phyloP scores from a whole-genome alignment of 139 green algal species.

The Chlamydomonas eustigma region DNA sequence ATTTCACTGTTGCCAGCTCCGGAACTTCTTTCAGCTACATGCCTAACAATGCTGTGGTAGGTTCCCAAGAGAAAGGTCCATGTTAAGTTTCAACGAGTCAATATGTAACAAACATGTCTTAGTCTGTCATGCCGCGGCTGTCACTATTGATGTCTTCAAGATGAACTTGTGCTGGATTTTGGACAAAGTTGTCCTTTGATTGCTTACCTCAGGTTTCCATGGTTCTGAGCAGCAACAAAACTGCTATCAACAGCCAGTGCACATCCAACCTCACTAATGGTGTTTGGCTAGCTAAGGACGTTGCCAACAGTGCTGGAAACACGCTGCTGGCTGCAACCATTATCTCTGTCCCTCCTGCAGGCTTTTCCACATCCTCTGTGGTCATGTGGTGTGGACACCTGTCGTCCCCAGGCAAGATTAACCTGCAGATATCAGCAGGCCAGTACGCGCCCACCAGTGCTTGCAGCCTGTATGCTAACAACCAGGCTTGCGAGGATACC shows the following conservation, averaged over 20 bases:
- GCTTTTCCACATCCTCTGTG: not conserved
- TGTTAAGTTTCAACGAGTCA: too few relatives aligned
- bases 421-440: not conserved
- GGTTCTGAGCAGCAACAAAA: not conserved
- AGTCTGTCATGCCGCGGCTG: too few relatives aligned
- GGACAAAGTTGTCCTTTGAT: too few relatives aligned
- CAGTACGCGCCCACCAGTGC: not conserved
- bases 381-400: not conserved
- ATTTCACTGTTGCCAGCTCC: not conserved
- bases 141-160: too few relatives aligned
- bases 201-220: too few relatives aligned
- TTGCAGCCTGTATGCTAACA: not conserved
- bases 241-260: not conserved
- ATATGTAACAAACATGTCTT: too few relatives aligned
- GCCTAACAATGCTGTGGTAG: not conserved
- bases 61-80: too few relatives aligned
- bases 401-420: not conserved
- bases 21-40: too few relatives aligned
- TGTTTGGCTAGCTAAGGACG: not conserved
- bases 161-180: too few relatives aligned
- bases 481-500: not conserved
- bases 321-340: not conserved
- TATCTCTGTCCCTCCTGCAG: not conserved
- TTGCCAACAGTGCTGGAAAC: not conserved
- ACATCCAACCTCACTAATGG: not conserved